Conservation (phyloP, 2,329 filamentous ascomycete genomes). For the Penicillium rolfsii region DNA sequence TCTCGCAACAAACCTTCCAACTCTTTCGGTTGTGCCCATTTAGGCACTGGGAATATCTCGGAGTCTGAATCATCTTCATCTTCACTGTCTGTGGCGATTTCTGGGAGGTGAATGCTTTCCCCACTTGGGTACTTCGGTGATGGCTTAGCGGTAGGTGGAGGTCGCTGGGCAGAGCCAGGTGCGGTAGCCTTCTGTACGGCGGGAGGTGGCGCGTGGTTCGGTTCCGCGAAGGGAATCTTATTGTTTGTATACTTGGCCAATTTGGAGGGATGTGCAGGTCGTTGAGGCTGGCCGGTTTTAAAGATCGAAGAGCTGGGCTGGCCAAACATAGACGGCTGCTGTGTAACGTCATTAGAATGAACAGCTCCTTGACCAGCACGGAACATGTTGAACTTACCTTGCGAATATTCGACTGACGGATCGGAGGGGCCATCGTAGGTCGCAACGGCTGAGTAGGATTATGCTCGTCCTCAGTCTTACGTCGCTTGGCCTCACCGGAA, state of each 20-base stretch:
- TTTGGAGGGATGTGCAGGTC: conserved; percentile 71
- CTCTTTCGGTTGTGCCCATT: conserved; percentile 88
- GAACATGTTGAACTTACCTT: conserved; percentile 59
- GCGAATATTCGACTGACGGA: conserved; percentile 74
- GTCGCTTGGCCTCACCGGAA: conserved; percentile 75
- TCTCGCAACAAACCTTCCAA: conserved; percentile 73
- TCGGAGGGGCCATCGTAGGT: conserved; percentile 78
- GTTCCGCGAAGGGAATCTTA: conserved; percentile 85
- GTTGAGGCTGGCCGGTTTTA: conserved; percentile 58
- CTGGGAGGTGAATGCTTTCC: conserved; percentile 87
- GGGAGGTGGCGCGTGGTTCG: conserved; percentile 57
- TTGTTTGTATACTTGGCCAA: conserved; percentile 86
- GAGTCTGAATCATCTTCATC: conserved; percentile 71
- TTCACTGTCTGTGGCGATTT: conserved; percentile 93
- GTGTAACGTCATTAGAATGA: conserved; percentile 27
- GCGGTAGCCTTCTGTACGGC: conserved; percentile 68
- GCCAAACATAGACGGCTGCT: conserved; percentile 47
- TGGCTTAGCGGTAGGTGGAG: conserved; percentile 54
- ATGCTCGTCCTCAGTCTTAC: conserved; percentile 74
- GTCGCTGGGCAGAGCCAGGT: conserved; percentile 49
- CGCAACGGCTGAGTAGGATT: conserved; percentile 64
- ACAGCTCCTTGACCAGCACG: conserved; percentile 2
- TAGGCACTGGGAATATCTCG: conserved; percentile 67
- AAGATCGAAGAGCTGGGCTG: conserved; percentile 42
- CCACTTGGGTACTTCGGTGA: conserved; percentile 87